Evolutionary conservation across 305 asterid genomes (phyloP).

Genomic region (Ilex paraguariensis): DNA sequence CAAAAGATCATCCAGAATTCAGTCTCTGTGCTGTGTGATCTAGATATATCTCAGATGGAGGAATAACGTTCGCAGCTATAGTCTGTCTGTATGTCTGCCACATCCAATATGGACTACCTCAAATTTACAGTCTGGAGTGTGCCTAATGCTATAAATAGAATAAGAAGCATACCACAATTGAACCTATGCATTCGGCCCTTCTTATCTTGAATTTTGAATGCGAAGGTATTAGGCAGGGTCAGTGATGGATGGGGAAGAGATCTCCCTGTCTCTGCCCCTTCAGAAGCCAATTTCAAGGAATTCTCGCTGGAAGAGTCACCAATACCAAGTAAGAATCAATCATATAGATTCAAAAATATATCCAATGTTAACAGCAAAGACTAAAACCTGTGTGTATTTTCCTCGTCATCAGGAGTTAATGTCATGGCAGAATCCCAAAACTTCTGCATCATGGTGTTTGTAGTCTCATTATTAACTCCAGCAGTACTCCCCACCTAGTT

Average conservation of each 20-base stretch:
- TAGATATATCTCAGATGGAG: not conserved
- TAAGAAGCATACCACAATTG: slow-evolving; percentile 55
- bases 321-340: slow-evolving; percentile 22
- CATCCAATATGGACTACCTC: slow-evolving; percentile 2
- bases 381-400: slow-evolving; percentile 73
- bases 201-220: slow-evolving; percentile 87
- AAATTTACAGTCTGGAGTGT: not conserved
- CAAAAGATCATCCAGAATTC: not conserved
- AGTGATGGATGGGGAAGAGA: slow-evolving; percentile 54
- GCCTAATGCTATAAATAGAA: not conserved
- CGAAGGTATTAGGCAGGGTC: slow-evolving; percentile 41
- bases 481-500: slow-evolving; percentile 83
- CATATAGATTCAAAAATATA: slow-evolving; percentile 4
- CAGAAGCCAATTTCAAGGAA: slow-evolving; percentile 82
- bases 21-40: not conserved
- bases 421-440: slow-evolving; percentile 99
- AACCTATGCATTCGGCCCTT: slow-evolving; percentile 94
- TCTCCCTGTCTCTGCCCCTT: slow-evolving; percentile 67
- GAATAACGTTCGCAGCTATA: not conserved
- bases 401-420: slow-evolving; percentile 75
- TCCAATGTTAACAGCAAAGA: slow-evolving; percentile 1
- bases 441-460: slow-evolving; percentile 80
- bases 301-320: slow-evolving; percentile 50
- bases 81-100: not conserved
- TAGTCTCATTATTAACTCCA: slow-evolving; percentile 63